Conservation (phyloP, 2,329 filamentous ascomycete species). For the Arthrobotrys entomopaga region DNA sequence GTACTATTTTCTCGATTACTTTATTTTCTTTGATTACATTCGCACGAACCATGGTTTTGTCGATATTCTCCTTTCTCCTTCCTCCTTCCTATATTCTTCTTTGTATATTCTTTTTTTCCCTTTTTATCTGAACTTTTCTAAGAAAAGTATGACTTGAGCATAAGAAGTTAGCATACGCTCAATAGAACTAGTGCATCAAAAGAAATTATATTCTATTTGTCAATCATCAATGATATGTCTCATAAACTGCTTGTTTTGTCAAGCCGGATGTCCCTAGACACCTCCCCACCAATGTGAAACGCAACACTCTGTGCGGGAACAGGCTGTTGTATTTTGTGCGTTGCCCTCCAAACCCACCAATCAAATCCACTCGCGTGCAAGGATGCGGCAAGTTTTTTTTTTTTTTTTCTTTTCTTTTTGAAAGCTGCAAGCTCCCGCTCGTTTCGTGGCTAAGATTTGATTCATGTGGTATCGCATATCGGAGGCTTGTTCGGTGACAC, state of each 20-base stretch:
- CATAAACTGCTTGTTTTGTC: background rate
- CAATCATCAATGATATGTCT: too few species aligned
- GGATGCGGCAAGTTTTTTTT: background rate
- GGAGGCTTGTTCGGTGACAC: too few species aligned
- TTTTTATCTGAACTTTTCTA: background rate
- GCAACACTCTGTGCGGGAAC: too few species aligned
- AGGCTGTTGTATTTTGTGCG: constrained; percentile 1
- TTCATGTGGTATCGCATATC: too few species aligned
- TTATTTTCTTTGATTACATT: background rate
- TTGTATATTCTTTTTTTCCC: background rate
- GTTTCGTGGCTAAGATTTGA: too few species aligned
- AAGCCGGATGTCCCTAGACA: too few species aligned
- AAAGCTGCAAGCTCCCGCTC: background rate
- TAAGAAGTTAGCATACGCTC: too few species aligned
- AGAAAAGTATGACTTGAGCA: background rate
- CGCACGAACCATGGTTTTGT: background rate
- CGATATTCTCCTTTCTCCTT: background rate
- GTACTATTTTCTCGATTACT: background rate
- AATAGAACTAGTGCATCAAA: too few species aligned
- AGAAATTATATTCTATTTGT: too few species aligned
- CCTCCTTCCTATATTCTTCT: background rate
- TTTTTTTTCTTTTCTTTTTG: background rate
- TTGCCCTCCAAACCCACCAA: background rate
- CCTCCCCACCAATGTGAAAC: too few species aligned
- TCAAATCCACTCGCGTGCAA: background rate